A percentile compares a stretch with the other conserved stretches of the same genome.
These are phyloP conservation scores for Wickerhamomyces ciferrii DNA, from an alignment of 805 yeast species.

Conservation along the genomic window DNA sequence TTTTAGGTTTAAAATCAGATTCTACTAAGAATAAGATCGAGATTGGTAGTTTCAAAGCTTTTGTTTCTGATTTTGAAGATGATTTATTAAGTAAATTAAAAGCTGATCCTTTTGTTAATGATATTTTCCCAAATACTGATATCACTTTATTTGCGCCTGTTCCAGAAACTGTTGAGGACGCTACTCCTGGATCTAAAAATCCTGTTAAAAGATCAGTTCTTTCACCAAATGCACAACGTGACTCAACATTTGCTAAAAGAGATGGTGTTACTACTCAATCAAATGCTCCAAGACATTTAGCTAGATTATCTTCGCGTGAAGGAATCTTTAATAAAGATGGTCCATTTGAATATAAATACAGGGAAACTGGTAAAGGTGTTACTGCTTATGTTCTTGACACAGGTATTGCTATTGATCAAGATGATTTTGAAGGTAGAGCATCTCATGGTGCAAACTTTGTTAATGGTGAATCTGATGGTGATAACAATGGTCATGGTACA, in stretches of 20 bases:
- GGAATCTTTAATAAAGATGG: conserved; percentile 2
- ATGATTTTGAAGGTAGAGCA: conserved; percentile 55
- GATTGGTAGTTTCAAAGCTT: conserved; percentile 41
- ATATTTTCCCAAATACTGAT: conserved; percentile 56
- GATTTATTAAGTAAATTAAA: conserved; percentile 35
- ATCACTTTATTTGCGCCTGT: conserved; percentile 44
- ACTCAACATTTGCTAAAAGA: conserved; percentile 5
- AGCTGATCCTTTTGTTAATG: conserved; percentile 55
- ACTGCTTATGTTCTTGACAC: conserved; percentile 76
- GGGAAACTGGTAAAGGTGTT: conserved; percentile 48
- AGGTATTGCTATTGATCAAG: conserved; percentile 53
- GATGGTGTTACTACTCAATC: conserved; percentile 20
- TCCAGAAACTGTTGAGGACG: too few relatives aligned
- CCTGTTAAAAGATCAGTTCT: too few relatives aligned
- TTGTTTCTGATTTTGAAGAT: conserved; percentile 50
- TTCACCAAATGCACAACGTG: conserved; percentile 5
- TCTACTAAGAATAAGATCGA: neutral
- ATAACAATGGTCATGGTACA: conserved; percentile 82
- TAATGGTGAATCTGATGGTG: conserved; percentile 53
- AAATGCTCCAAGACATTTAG: conserved; percentile 59
- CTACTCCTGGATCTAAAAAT: too few relatives aligned
- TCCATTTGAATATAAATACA: conserved; percentile 37
- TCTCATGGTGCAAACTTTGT: conserved; percentile 53
- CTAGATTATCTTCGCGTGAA: conserved; percentile 39
- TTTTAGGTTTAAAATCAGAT: neutral